Evolutionary conservation across 768 basidiomycete species (phyloP), one percentile per base, ranked within the genome.

Genomic region (Auriscalpium orientale): DNA sequence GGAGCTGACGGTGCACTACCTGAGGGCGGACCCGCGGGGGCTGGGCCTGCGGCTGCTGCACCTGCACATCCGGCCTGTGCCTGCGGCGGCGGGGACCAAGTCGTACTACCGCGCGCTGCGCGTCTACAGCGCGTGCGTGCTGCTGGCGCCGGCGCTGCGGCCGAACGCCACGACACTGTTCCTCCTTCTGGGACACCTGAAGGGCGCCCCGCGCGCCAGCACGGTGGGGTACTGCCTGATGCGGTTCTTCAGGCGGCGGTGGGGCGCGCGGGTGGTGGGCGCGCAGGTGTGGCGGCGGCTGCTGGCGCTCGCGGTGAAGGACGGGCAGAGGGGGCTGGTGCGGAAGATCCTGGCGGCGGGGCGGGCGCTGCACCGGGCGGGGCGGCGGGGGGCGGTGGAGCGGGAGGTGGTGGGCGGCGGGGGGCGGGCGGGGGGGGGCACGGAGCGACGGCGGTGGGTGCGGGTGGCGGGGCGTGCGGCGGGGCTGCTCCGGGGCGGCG

Each of bases 161-260:
- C 87, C 89, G 16, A 81, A 77, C 44, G 70, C 84, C 21, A 74
- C 72, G 18, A 87, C 87, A 5, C 65, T 89, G 18, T 79, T 76
- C 62, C 70, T 84, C 46, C 69, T 89, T 44, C 74, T 91, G 33
- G 70, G 76, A 33, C 72, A 79, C 46, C 71, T 91, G 51, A 70
- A 70, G 45, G 63, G 67, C 49, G 76, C 74, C 36, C 76, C 73
- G 55, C 73, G 69, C n/a, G 77, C 83, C 60, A 87, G 81, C 22
- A 79, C 77, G 13, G 66, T 79, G 18, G 85, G 83, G 13, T 68
- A 71, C 61, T 71, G 71, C 37, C 66, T 78, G 34, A 63, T 82
- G 22, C 60, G 61, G 45, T 62, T 66, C 46, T 88, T 84, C 66
- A 72, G 72, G 60, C 65, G 65, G 52, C 71, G 73, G 60, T 89